Base-by-base conservation (phyloP, 2,329 filamentous ascomycete genomes). In the Aspergillus intermedius region DNA sequence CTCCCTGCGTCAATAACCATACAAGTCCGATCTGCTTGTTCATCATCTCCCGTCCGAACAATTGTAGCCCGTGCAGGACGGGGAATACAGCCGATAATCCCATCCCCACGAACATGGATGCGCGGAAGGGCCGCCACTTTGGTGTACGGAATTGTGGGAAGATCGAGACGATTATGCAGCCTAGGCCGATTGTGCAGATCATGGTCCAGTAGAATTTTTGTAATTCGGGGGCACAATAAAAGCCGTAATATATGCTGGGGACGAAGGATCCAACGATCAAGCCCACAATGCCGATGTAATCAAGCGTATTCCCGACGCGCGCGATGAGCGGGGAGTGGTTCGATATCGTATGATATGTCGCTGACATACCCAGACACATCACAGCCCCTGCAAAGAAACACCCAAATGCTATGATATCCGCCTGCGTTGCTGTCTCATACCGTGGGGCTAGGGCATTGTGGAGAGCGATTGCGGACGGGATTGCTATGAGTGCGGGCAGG, bases 251-350 rank as follows among this genome's bases (percentile, higher is more conserved):
- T 50, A 98, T 69, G 44, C 87, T 86, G 2, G 93, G 91, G 42
- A 97, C 81, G 63, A 91, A 95, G 65, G 86, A 91, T 5, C 93
- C 93, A 57, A 91, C 87, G 50, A 97, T 97, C 57, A 98, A 74
- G 44, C 84, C 81, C 25, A 97, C 88, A 58, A 98, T 98, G 5
- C 93, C 93, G 4, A 91, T 81, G 66, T 98, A 97, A 66, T 98
- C 93, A 49, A 97, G 74, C 67, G 95, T 88, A 66, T 97, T 97
- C 9, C 91, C 91, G 75, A 89, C 87, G 53, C 81, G 84, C 2
- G 86, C 83, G 12, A 96, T 88, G 1, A 71, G 70, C 34, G 82
- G 80, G 15, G 87, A 93, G 68, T 98, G 93, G 57, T 96, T 95
- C 19, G 78, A 82, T 43, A 96, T 79, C 2, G 87, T 80, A 66